phyloP scores from a whole-genome alignment of 805 yeast species.

The Metschnikowia colocasiae region DNA sequence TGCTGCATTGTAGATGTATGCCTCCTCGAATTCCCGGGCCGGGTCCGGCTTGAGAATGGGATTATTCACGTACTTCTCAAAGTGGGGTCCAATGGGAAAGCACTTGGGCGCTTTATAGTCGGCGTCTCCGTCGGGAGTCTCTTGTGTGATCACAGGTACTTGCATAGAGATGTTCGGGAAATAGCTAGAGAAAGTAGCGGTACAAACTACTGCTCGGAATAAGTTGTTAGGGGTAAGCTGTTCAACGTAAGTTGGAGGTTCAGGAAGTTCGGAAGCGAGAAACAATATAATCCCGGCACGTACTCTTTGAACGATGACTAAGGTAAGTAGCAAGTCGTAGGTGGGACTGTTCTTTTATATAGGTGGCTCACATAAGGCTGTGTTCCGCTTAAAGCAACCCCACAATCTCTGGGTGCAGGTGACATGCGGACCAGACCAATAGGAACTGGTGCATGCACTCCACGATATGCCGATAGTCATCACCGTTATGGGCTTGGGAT shows the following conservation, averaged over 20 bases:
- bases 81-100: constrained; percentile 41
- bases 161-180: constrained; percentile 6
- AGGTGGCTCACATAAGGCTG: neutral
- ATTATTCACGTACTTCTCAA: constrained; percentile 31
- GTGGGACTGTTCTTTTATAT: neutral
- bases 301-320: too few relatives aligned
- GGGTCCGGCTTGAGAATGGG: constrained; percentile 41
- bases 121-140: constrained; percentile 29
- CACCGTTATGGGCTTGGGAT: neutral
- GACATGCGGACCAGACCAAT: neutral
- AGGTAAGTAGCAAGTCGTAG: too few relatives aligned
- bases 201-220: too few relatives aligned
- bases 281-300: too few relatives aligned
- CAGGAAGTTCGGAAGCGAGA: neutral
- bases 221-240: too few relatives aligned
- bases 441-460: neutral
- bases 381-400: neutral
- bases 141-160: constrained; percentile 25
- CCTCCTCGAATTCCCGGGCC: constrained; percentile 33
- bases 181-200: too few relatives aligned
- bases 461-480: neutral
- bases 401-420: constrained; percentile 1
- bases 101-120: constrained; percentile 31
- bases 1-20: constrained; percentile 40
- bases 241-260: too few relatives aligned